Evolutionary conservation across 2,329 filamentous ascomycete genomes (phyloP).

Genomic region (Claviceps lovelessii): DNA sequence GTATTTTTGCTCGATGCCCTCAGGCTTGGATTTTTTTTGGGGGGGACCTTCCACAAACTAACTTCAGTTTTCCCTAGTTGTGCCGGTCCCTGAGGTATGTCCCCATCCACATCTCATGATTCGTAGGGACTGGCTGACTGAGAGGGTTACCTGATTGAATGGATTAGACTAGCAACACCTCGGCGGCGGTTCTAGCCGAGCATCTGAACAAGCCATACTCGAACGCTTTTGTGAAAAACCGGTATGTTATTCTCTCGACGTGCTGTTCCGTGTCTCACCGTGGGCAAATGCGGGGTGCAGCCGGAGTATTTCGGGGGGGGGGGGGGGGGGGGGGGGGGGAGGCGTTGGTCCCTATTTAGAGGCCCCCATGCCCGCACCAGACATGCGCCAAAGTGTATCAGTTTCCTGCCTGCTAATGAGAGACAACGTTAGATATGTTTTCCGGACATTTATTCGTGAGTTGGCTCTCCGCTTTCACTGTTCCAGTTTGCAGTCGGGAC

Average conservation of each 20-base stretch:
- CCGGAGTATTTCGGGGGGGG: not conserved
- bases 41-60: not conserved
- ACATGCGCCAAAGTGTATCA: not conserved
- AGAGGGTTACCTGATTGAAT: not conserved
- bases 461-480: not conserved
- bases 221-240: constrained; percentile 75
- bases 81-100: constrained; percentile 47
- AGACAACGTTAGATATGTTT: constrained; percentile 1
- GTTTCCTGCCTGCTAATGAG: not conserved
- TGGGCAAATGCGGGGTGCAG: not conserved
- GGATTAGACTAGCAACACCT: constrained; percentile 55
- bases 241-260: constrained; percentile 54
- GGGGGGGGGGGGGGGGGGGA: not conserved
- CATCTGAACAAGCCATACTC: constrained; percentile 62
- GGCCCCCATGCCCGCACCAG: not conserved
- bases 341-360: not conserved
- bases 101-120: not conserved
- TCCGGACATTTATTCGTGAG: constrained; percentile 8
- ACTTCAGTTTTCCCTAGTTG: constrained; percentile 30
- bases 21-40: not conserved
- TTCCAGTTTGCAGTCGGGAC: no score
- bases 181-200: constrained; percentile 62
- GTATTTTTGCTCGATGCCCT: constrained; percentile 8
- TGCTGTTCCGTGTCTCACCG: constrained; percentile 15
- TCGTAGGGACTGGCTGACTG: not conserved